These are phyloP conservation scores for Coemansia sp. DNA, from an alignment of 192 early-diverging fungal genomes.

Conservation along the genomic window DNA sequence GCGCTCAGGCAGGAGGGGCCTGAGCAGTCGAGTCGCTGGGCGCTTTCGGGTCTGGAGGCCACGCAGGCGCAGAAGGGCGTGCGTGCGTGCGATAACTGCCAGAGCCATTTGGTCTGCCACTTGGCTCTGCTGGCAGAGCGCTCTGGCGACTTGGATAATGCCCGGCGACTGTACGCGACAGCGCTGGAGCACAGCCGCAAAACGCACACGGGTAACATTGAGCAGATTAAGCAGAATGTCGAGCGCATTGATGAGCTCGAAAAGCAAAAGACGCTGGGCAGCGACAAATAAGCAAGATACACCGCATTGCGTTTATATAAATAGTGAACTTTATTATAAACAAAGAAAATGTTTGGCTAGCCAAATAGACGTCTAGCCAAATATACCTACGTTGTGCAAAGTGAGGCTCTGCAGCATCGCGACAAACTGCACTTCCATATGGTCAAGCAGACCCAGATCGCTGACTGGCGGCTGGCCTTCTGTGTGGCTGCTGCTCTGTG, in stretches of 20 bases:
- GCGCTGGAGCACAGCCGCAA: conserved; percentile 11
- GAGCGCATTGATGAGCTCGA: conserved; percentile 7
- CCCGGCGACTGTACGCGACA: conserved; percentile 9
- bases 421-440: conserved; percentile 2
- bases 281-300: too few relatives aligned
- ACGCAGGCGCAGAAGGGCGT: conserved; percentile 1
- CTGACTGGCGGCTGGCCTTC: too few relatives aligned
- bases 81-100: conserved; percentile 37
- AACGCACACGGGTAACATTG: conserved; percentile 26
- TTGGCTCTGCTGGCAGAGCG: conserved; percentile 10
- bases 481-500: conserved; percentile 25
- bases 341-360: too few relatives aligned
- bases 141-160: conserved; percentile 2
- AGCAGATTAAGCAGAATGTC: conserved; percentile 12
- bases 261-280: too few relatives aligned
- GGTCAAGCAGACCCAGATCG: too few relatives aligned
- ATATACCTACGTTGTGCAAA: conserved; percentile 1
- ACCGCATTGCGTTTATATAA: too few relatives aligned
- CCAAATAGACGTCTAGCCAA: too few relatives aligned
- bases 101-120: conserved; percentile 21
- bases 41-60: conserved; percentile 6
- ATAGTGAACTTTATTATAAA: too few relatives aligned
- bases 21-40: conserved; percentile 18
- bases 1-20: not conserved
- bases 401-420: not conserved